Evolutionary conservation across 2,329 filamentous ascomycete genomes (phyloP).

Genomic region (Hypoxylon sp.): DNA sequence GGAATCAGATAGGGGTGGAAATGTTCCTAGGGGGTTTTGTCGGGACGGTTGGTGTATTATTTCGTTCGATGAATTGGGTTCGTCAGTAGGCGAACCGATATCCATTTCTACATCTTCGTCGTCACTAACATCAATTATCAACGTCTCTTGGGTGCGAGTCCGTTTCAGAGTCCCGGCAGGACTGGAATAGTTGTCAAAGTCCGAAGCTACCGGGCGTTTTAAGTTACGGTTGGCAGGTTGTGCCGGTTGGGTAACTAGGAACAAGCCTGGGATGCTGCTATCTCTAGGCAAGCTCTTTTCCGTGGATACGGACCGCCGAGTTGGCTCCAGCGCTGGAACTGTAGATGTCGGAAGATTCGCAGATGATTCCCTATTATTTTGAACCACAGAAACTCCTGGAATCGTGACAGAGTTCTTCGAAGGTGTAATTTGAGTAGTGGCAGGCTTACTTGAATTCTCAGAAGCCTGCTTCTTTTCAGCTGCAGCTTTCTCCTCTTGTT

Average conservation of each 20-base stretch:
- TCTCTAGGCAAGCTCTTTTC: conserved; percentile 44
- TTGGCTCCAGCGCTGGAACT: conserved; percentile 22
- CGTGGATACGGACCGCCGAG: conserved; percentile 32
- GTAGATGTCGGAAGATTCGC: conserved; percentile 21
- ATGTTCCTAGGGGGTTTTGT: conserved; percentile 61
- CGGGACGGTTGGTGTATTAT: conserved; percentile 54
- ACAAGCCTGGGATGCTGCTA: conserved; percentile 49
- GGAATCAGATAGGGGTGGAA: conserved; percentile 62
- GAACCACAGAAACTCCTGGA: background rate
- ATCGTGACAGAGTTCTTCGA: conserved; percentile 9
- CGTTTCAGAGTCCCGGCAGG: conserved; percentile 66
- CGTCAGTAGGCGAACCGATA: conserved; percentile 69
- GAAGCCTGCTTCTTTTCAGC: conserved; percentile 48
- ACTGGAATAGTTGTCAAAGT: conserved; percentile 73
- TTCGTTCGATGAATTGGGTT: conserved; percentile 54
- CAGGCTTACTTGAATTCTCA: conserved; percentile 36
- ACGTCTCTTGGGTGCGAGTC: conserved; percentile 65
- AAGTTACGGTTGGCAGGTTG: conserved; percentile 51
- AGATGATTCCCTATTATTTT: conserved; percentile 26
- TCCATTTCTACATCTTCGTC: conserved; percentile 78
- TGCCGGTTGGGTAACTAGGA: conserved; percentile 44
- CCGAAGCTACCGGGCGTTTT: conserved; percentile 78
- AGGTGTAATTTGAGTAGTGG: conserved; percentile 24
- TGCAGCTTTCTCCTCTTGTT: conserved; percentile 51
- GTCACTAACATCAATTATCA: conserved; percentile 91